Evolutionary conservation across 768 basidiomycete genomes (phyloP).

Genomic region (Lanmaoa pseudosensibilis): DNA sequence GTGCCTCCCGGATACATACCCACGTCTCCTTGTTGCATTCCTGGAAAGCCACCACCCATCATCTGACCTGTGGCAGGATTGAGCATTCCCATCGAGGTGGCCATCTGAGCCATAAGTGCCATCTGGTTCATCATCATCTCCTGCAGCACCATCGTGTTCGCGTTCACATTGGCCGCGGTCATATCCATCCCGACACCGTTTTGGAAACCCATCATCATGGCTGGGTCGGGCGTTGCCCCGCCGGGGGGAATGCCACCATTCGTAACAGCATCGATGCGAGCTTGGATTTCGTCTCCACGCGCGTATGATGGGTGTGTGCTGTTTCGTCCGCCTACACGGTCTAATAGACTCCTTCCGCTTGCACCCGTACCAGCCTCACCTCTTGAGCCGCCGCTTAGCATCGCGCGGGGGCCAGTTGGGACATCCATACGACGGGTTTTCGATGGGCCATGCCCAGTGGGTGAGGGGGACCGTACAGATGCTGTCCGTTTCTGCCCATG

Average conservation of each 20-base stretch:
- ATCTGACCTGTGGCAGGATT: conserved; percentile 59
- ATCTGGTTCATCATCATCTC: conserved; percentile 92
- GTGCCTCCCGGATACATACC: conserved; percentile 42
- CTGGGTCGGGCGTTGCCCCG: conserved; percentile 26
- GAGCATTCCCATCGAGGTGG: conserved; percentile 77
- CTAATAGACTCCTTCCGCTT: conserved; percentile 66
- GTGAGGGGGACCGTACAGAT: conserved; percentile 63
- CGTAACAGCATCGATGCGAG: conserved; percentile 77
- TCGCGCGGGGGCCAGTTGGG: conserved; percentile 85
- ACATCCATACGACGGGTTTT: conserved; percentile 75
- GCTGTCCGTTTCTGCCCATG: conserved; percentile 62
- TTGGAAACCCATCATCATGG: conserved; percentile 45
- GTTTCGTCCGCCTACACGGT: conserved; percentile 69
- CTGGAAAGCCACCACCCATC: conserved; percentile 55
- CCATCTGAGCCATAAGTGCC: conserved; percentile 94
- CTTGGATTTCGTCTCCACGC: conserved; percentile 70
- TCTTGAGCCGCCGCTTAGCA: conserved; percentile 43
- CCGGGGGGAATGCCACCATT: conserved; percentile 45
- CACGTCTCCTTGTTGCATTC: conserved; percentile 56
- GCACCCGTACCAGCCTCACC: conserved; percentile 17
- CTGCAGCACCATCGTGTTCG: conserved; percentile 73
- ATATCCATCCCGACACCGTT: conserved; percentile 46
- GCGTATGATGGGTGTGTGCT: conserved; percentile 31
- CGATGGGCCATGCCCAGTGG: conserved; percentile 62
- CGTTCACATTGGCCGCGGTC: conserved; percentile 52